phyloP scores from a whole-genome alignment of 257 asterid genomes.

The Solanum neorickii region DNA sequence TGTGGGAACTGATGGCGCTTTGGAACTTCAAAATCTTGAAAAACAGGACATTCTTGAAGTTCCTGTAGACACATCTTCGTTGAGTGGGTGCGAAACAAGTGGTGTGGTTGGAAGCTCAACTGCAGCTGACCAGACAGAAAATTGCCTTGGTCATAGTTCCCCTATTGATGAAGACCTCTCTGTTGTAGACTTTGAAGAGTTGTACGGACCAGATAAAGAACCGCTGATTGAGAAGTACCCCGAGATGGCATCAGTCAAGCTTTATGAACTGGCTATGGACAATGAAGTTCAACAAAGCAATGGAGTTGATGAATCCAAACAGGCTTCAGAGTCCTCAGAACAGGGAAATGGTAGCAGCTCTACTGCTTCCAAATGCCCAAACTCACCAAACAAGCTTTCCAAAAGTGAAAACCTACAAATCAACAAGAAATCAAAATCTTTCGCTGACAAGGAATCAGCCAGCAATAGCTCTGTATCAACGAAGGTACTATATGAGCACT shows the following conservation, averaged over 20 bases:
- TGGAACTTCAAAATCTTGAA: constrained; percentile 14
- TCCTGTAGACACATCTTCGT: constrained; percentile 9
- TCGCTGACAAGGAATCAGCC: constrained; percentile 31
- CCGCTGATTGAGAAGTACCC: constrained; percentile 49
- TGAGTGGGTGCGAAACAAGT: constrained; percentile 16
- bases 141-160: constrained; percentile 18
- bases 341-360: constrained; percentile 8
- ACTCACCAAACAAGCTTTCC: constrained; percentile 17
- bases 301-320: constrained; percentile 11
- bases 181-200: constrained; percentile 77
- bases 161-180: constrained; percentile 39
- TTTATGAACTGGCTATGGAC: constrained; percentile 7
- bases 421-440: constrained; percentile 27
- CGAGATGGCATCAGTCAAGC: constrained; percentile 20
- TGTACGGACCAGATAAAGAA: constrained; percentile 86
- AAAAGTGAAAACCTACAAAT: constrained; percentile 17
- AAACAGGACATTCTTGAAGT: constrained; percentile 17
- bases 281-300: constrained; percentile 11
- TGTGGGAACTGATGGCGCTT: constrained; percentile 22
- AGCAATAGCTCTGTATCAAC: constrained; percentile 13
- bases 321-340: constrained; percentile 15
- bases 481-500: constrained; percentile 16
- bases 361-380: constrained; percentile 10
- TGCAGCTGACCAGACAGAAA: constrained; percentile 13
- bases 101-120: constrained; percentile 12